Conservation (phyloP, 352 stramenopile genomes). For the Globisporangium parvum region DNA sequence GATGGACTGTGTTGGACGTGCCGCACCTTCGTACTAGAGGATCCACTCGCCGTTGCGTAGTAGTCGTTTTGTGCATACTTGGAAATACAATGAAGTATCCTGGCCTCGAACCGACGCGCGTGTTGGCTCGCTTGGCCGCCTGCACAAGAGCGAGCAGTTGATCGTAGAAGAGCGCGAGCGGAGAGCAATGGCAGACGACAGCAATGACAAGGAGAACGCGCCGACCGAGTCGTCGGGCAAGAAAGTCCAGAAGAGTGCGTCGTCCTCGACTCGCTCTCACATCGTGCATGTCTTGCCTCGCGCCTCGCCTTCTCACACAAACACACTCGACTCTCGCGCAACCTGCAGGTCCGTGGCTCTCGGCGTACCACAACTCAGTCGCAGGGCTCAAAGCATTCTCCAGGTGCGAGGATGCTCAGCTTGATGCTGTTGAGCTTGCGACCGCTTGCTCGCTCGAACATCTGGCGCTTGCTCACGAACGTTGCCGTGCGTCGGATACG, state of each 20-base stretch:
- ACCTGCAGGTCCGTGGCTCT: constrained; percentile 67
- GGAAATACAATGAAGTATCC: too few relatives aligned
- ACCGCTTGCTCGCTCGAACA: too few relatives aligned
- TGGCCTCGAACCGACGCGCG: too few relatives aligned
- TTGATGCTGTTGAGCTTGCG: too few relatives aligned
- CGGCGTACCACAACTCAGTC: constrained; percentile 88
- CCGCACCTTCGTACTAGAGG: too few relatives aligned
- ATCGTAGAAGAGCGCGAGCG: background rate
- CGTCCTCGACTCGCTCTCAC: background rate
- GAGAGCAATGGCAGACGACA: constrained; percentile 5
- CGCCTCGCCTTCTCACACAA: background rate
- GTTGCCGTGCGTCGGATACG: too few relatives aligned
- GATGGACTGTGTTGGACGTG: too few relatives aligned
- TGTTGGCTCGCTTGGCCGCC: too few relatives aligned
- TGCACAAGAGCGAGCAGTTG: background rate
- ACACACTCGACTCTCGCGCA: background rate
- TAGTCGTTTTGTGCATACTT: too few relatives aligned
- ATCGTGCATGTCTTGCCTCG: background rate
- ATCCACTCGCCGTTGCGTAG: too few relatives aligned
- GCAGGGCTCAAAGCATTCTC: constrained; percentile 81
- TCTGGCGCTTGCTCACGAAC: too few relatives aligned
- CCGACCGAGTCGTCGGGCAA: constrained; percentile 3
- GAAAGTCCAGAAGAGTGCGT: constrained; percentile 16
- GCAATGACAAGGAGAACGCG: constrained; percentile 7
- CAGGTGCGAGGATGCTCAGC: constrained; percentile 16